Evolutionary conservation across 768 basidiomycete species (phyloP).

Genomic region (Krasilnikovozyma curviuscula): DNA sequence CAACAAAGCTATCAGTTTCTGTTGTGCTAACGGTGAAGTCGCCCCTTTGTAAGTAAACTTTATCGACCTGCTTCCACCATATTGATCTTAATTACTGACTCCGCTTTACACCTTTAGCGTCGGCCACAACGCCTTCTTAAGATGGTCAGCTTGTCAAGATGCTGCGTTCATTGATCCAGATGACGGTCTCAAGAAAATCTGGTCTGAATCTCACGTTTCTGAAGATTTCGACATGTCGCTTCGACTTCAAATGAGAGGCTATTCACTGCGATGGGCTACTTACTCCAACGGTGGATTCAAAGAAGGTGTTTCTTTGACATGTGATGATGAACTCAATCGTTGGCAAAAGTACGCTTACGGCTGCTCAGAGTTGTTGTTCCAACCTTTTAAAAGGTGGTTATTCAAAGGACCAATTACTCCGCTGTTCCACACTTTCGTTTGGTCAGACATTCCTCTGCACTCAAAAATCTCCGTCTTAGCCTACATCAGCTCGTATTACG

Average conservation of each 20-base stretch:
- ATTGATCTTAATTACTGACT: background rate
- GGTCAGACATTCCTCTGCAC: slow-evolving; percentile 33
- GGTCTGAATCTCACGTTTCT: slow-evolving; percentile 11
- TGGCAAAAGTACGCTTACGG: slow-evolving; percentile 50
- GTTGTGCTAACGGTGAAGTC: slow-evolving; percentile 23
- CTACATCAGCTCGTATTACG: slow-evolving; percentile 32
- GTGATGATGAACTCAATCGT: slow-evolving; percentile 73
- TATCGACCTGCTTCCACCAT: no score
- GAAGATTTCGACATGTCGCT: slow-evolving; percentile 21
- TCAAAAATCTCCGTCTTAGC: slow-evolving; percentile 38
- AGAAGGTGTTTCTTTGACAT: slow-evolving; percentile 75
- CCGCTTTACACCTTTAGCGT: slow-evolving; percentile 23
- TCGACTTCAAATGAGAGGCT: slow-evolving; percentile 40
- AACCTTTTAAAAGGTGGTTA: slow-evolving; percentile 63
- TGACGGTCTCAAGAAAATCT: slow-evolving; percentile 9
- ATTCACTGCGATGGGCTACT: slow-evolving; percentile 38
- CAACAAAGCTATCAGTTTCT: slow-evolving; percentile 33
- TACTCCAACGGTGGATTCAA: slow-evolving; percentile 72
- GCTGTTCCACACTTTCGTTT: slow-evolving; percentile 24
- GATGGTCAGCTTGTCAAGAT: slow-evolving; percentile 77
- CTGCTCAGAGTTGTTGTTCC: slow-evolving; percentile 44
- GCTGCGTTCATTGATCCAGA: slow-evolving; percentile 21
- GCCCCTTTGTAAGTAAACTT: no score
- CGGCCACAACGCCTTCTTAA: slow-evolving; percentile 49
- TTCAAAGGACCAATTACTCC: slow-evolving; percentile 54